These are phyloP conservation scores for Kernera saxatilis DNA, from an alignment of 345 rosid species.

Conservation along the genomic window DNA sequence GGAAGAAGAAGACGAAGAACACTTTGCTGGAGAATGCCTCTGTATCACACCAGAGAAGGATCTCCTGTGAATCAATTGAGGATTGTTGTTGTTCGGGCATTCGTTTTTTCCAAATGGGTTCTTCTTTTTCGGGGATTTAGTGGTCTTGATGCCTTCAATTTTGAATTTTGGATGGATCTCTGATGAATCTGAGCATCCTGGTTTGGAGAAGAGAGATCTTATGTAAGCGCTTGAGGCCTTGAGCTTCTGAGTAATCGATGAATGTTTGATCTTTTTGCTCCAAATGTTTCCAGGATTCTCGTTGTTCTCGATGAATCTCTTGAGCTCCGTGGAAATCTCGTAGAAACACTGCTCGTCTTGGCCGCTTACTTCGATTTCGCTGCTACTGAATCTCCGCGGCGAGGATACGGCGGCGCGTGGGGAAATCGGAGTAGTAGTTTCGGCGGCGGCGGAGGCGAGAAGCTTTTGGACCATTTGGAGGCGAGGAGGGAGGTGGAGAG, in stretches of 20 bases:
- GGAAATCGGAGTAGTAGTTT: not conserved
- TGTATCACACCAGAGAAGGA: conserved; percentile 83
- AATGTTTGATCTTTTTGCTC: conserved; percentile 49
- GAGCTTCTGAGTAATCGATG: conserved; percentile 47
- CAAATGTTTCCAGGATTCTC: conserved; percentile 19
- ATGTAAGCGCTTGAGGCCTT: conserved; percentile 58
- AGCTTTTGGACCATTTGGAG: conserved; percentile 72
- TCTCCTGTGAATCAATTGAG: conserved; percentile 47
- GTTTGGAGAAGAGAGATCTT: conserved; percentile 54
- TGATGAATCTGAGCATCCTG: conserved; percentile 46
- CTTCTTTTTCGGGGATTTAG: conserved; percentile 37
- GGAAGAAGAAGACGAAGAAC: conserved; percentile 35
- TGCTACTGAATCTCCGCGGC: conserved; percentile 53
- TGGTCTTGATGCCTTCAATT: conserved; percentile 21
- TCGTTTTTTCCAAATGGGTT: conserved; percentile 31
- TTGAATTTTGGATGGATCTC: conserved; percentile 22
- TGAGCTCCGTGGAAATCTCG: conserved; percentile 53
- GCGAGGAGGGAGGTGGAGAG: conserved; percentile 88
- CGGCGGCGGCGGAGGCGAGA: conserved; percentile 25
- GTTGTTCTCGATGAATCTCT: conserved; percentile 34
- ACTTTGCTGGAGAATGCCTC: conserved; percentile 44
- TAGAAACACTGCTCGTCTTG: conserved; percentile 48
- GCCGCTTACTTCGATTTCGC: conserved; percentile 36
- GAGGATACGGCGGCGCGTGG: conserved; percentile 30
- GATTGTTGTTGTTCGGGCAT: not conserved